phyloP scores from a whole-genome alignment of 352 stramenopile species.

The Globisporangium solare region DNA sequence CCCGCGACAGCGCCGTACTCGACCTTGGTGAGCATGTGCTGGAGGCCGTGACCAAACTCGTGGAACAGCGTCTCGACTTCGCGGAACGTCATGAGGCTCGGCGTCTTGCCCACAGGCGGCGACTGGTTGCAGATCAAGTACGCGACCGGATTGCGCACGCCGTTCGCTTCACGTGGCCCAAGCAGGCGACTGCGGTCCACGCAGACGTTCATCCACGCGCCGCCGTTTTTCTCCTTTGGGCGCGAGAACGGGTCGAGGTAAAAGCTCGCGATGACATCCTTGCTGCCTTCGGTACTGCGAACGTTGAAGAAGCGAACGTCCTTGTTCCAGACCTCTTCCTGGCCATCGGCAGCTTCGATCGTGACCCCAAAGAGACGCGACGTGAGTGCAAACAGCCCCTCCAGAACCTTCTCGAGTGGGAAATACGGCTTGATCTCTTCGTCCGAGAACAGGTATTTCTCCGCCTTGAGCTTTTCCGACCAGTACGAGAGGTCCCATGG shows the following conservation, averaged over 20 bases:
- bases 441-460: conserved; percentile 94
- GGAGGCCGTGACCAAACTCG: conserved; percentile 95
- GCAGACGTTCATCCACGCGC: conserved; percentile 98
- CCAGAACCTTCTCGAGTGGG: conserved; percentile 90
- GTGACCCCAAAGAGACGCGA: conserved; percentile 93
- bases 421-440: conserved; percentile 98
- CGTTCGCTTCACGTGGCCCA: conserved; percentile 41
- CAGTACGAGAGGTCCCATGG: conserved; percentile 96
- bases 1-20: conserved; percentile 94
- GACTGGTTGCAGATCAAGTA: conserved; percentile 98
- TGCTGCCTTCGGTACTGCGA: conserved; percentile 48
- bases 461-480: conserved; percentile 94
- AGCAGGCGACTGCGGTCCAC: conserved; percentile 91
- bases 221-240: conserved; percentile 95
- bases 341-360: conserved; percentile 80
- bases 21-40: conserved; percentile 98
- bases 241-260: conserved; percentile 97
- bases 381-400: conserved; percentile 95
- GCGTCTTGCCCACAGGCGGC: conserved; percentile 88
- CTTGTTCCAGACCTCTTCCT: conserved; percentile 89
- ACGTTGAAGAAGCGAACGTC: conserved; percentile 97
- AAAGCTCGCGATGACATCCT: conserved; percentile 91
- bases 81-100: conserved; percentile 97
- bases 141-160: conserved; percentile 89
- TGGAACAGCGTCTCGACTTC: conserved; percentile 97